These are phyloP conservation scores for Sphagnurus paluster DNA, from an alignment of 1,284 basidiomycete genomes.

Conservation along the genomic window DNA sequence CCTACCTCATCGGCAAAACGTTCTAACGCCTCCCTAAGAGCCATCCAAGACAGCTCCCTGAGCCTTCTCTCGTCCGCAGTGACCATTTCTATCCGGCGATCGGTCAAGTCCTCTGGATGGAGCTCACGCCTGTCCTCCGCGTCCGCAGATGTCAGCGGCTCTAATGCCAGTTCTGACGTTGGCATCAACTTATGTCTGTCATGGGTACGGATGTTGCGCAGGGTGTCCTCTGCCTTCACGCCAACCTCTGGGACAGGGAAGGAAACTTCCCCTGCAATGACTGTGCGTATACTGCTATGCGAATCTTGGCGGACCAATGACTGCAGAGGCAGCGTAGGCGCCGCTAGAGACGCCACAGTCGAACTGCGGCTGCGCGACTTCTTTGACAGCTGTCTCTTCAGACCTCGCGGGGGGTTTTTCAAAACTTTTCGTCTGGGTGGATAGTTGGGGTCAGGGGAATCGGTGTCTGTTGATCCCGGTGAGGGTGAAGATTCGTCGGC, in stretches of 20 bases:
- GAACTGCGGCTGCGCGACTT: conserved; percentile 58
- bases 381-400: conserved; percentile 23
- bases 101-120: conserved; percentile 31
- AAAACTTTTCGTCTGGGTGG: conserved; percentile 21
- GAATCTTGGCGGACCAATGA: conserved; percentile 49
- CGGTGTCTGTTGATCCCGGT: conserved; percentile 49
- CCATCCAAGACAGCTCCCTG: conserved; percentile 54
- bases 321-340: conserved; percentile 26
- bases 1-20: conserved; percentile 62
- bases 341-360: conserved; percentile 56
- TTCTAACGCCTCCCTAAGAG: conserved; percentile 57
- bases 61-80: conserved; percentile 51
- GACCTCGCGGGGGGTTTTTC: conserved; percentile 23
- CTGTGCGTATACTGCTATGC: conserved; percentile 66
- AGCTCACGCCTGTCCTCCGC: conserved; percentile 14
- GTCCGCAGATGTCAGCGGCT: conserved; percentile 16
- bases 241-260: conserved; percentile 28
- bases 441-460: conserved; percentile 36
- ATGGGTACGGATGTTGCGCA: conserved; percentile 25
- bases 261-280: conserved; percentile 49
- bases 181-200: conserved; percentile 26
- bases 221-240: conserved; percentile 23
- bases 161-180: conserved; percentile 26
- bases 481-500: conserved; percentile 41
- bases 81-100: conserved; percentile 43